Percentiles rank a stretch among this genome's conserved stretches.
phyloP scores from a whole-genome alignment of 805 yeast species.

The Pichia nanzhaoensis region DNA sequence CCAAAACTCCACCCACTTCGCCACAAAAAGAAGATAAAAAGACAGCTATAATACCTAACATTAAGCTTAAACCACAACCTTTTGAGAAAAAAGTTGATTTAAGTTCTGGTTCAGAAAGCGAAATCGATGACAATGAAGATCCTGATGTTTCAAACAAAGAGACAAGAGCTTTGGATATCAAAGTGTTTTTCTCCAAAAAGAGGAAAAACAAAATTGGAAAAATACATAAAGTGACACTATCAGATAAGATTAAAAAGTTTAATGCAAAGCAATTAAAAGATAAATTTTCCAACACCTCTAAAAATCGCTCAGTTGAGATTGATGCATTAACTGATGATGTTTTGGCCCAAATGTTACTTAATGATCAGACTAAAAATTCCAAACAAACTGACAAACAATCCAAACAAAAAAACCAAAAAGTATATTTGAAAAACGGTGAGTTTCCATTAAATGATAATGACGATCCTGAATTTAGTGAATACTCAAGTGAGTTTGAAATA shows the following conservation, averaged over 20 bases:
- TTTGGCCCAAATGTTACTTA: constrained; percentile 11
- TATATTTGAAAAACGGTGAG: constrained; percentile 14
- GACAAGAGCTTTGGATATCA: constrained; percentile 10
- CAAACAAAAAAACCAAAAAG: constrained; percentile 15
- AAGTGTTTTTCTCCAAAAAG: constrained; percentile 9
- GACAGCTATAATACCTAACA: neutral
- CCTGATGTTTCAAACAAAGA: constrained; percentile 2
- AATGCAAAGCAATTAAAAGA: constrained; percentile 10
- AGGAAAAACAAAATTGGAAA: constrained; percentile 4
- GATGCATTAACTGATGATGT: constrained; percentile 9
- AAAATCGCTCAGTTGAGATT: neutral
- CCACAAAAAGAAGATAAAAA: constrained; percentile 2
- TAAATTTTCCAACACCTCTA: neutral
- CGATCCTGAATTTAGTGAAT: constrained; percentile 28
- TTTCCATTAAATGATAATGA: constrained; percentile 19
- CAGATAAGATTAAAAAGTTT: constrained; percentile 10
- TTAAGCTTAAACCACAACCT: too few species aligned
- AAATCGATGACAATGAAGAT: neutral
- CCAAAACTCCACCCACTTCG: constrained; percentile 3
- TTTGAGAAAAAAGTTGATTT: constrained; percentile 2
- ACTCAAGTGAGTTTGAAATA: constrained; percentile 21
- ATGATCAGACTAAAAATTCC: constrained; percentile 14
- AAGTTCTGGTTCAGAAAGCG: constrained; percentile 5
- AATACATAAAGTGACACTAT: constrained; percentile 4
- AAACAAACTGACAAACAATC: constrained; percentile 6